These are phyloP conservation scores for Penstemon newberryi DNA, from an alignment of 257 asterid species.

Conservation along the genomic window DNA sequence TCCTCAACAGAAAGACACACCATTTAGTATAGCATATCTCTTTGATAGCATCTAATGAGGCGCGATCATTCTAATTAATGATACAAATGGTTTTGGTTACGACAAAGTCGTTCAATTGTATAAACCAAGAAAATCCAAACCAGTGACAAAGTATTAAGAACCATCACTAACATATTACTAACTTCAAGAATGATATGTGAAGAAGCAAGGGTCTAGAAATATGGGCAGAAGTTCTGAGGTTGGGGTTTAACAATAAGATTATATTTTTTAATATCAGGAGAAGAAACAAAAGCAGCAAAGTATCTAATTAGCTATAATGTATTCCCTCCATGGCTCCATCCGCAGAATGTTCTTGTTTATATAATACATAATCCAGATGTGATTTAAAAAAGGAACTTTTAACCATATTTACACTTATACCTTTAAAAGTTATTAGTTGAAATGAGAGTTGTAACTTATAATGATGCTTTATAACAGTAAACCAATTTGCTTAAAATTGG, in stretches of 20 bases:
- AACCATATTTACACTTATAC: constrained; percentile 15
- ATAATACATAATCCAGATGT: not conserved
- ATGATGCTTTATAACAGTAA: not conserved
- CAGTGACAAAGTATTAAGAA: not conserved
- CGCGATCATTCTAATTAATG: constrained; percentile 19
- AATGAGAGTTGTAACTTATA: not conserved
- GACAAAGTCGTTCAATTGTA: constrained; percentile 13
- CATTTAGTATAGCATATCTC: constrained; percentile 1
- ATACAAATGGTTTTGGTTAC: constrained; percentile 2
- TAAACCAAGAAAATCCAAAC: constrained; percentile 22
- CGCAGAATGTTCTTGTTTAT: constrained; percentile 3
- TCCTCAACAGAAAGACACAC: constrained; percentile 16
- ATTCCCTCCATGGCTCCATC: not conserved
- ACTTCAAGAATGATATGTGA: constrained; percentile 1
- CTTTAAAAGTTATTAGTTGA: constrained; percentile 19
- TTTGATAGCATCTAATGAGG: constrained; percentile 16
- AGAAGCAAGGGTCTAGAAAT: not conserved
- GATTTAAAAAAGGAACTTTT: not conserved
- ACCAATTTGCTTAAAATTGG: constrained; percentile 6
- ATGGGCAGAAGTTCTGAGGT: constrained; percentile 6
- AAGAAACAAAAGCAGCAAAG: constrained; percentile 17
- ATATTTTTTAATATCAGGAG: not conserved
- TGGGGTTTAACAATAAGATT: constrained; percentile 5
- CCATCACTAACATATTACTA: constrained; percentile 8
- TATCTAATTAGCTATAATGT: not conserved